These are phyloP conservation scores for Aspergillus calidoustus DNA, from an alignment of 2,329 filamentous ascomycete genomes.

Conservation along the genomic window DNA sequence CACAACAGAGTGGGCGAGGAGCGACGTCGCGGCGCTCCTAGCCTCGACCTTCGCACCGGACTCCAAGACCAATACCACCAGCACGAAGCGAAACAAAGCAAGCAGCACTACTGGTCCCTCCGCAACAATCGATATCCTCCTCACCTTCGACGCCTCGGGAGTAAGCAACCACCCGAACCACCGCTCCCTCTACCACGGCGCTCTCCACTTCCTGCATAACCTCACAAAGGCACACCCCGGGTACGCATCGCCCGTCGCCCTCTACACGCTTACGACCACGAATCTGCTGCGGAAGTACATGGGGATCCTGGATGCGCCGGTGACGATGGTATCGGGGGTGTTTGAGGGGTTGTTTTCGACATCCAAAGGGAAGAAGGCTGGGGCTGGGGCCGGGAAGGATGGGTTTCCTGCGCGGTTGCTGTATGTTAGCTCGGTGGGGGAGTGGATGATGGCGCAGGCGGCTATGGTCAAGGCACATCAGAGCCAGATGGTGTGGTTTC, in stretches of 20 bases:
- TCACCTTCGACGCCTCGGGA: slow-evolving; percentile 86
- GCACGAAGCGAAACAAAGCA: slow-evolving; percentile 33
- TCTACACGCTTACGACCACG: slow-evolving; percentile 83
- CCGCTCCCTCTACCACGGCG: slow-evolving; percentile 83
- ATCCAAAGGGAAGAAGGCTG: background rate
- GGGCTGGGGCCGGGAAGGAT: slow-evolving; percentile 44
- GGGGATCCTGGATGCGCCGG: slow-evolving; percentile 74
- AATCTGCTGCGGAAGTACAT: slow-evolving; percentile 79
- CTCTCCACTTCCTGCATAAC: slow-evolving; percentile 69
- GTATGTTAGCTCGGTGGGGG: slow-evolving; percentile 69
- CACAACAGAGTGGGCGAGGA: slow-evolving; percentile 74
- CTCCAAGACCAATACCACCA: slow-evolving; percentile 31
- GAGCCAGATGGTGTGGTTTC: slow-evolving; percentile 99
- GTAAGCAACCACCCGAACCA: slow-evolving; percentile 93
- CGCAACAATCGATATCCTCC: slow-evolving; percentile 73
- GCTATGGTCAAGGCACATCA: slow-evolving; percentile 90
- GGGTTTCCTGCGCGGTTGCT: slow-evolving; percentile 66
- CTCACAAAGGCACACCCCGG: slow-evolving; percentile 66
- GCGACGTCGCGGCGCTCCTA: slow-evolving; percentile 72
- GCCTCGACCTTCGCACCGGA: slow-evolving; percentile 74
- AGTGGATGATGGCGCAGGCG: slow-evolving; percentile 70
- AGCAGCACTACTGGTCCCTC: slow-evolving; percentile 42
- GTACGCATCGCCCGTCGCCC: slow-evolving; percentile 74
- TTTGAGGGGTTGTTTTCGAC: slow-evolving; percentile 33
- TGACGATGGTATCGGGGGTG: slow-evolving; percentile 67